These are phyloP conservation scores for Cicer bijugum DNA, from an alignment of 306 rosid genomes.

Conservation along the genomic window DNA sequence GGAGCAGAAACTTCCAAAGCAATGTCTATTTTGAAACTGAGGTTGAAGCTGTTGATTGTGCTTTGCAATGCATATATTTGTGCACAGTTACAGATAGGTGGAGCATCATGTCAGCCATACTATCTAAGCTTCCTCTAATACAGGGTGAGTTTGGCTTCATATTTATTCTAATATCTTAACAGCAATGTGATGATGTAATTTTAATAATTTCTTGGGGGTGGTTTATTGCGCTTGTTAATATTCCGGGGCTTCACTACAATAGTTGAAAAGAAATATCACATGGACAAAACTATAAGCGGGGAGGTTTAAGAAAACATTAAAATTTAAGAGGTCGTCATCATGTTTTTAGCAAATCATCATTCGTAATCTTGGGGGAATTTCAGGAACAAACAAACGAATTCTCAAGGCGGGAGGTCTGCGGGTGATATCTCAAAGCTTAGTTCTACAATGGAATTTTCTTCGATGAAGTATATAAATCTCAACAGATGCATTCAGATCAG, in stretches of 20 bases:
- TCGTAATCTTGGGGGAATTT: background rate
- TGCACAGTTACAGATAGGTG: slow-evolving; percentile 84
- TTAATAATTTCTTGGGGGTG: slow-evolving; percentile 30
- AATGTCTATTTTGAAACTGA: slow-evolving; percentile 67
- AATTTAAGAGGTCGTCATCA: slow-evolving; percentile 10
- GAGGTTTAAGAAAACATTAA: slow-evolving; percentile 19
- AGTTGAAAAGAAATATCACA: slow-evolving; percentile 15
- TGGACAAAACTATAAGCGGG: background rate
- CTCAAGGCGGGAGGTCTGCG: background rate
- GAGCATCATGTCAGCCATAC: slow-evolving; percentile 78
- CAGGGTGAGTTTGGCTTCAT: slow-evolving; percentile 65
- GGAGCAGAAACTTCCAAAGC: slow-evolving; percentile 68
- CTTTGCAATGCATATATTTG: slow-evolving; percentile 89
- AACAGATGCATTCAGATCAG: slow-evolving; percentile 14
- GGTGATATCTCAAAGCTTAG: background rate
- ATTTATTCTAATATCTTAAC: slow-evolving; percentile 34
- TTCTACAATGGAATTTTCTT: slow-evolving; percentile 32
- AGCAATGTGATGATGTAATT: slow-evolving; percentile 39
- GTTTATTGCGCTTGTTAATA: slow-evolving; percentile 19
- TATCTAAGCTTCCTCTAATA: slow-evolving; percentile 80
- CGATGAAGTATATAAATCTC: background rate
- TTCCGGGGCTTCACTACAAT: slow-evolving; percentile 14
- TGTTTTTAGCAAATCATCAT: slow-evolving; percentile 1
- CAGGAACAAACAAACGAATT: background rate
- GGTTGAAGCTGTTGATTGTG: slow-evolving; percentile 82